These are phyloP conservation scores for Populus tremula DNA, from an alignment of 345 rosid species.

Conservation along the genomic window DNA sequence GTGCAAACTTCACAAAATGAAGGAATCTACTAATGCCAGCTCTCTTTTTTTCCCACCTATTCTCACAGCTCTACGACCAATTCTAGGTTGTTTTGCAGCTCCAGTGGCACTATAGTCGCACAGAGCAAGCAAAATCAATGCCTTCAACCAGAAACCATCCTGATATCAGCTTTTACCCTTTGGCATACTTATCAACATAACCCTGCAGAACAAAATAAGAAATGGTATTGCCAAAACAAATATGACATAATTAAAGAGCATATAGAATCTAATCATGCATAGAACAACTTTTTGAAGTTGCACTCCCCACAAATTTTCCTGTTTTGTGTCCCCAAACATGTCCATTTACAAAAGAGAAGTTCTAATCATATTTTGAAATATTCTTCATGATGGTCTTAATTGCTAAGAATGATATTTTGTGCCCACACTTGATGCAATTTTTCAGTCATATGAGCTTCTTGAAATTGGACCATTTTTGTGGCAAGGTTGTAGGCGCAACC, in stretches of 20 bases:
- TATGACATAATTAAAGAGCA: not conserved
- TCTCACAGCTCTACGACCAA: not conserved
- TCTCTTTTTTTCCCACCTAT: not conserved
- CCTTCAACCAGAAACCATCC: slow-evolving; percentile 6
- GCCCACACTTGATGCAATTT: not conserved
- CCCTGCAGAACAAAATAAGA: slow-evolving; percentile 49
- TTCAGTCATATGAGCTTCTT: not conserved
- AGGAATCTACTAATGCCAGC: slow-evolving; percentile 12
- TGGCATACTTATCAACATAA: slow-evolving; percentile 78
- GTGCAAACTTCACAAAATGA: slow-evolving; percentile 6
- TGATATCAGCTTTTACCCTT: slow-evolving; percentile 39
- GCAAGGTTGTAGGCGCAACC: not conserved
- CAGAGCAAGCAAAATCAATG: not conserved
- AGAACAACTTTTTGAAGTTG: not conserved
- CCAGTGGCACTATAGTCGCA: not conserved
- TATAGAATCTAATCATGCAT: not conserved
- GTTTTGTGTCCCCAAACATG: not conserved
- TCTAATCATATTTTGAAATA: not conserved
- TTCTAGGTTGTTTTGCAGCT: slow-evolving; percentile 6
- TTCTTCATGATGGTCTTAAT: not conserved
- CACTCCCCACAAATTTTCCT: not conserved
- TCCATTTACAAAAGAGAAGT: not conserved
- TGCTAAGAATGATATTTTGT: not conserved
- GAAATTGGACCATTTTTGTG: not conserved
- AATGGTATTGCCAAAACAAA: not conserved